These are phyloP conservation scores for Colletotrichum cereale DNA, from an alignment of 2,329 filamentous ascomycete genomes.

Conservation along the genomic window DNA sequence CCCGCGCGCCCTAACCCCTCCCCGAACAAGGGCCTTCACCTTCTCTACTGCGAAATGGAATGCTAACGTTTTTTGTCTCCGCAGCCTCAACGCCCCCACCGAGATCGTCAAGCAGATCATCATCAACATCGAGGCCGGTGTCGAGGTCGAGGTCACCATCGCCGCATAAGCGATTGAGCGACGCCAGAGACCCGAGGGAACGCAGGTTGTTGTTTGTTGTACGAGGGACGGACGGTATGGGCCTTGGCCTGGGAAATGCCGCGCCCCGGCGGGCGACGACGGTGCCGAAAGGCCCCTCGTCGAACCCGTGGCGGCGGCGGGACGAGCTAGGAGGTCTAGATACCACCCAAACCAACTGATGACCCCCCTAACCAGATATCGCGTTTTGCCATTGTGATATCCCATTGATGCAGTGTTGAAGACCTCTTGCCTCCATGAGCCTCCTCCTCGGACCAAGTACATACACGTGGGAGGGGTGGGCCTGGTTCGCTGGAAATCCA, in stretches of 20 bases:
- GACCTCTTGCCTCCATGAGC: background rate
- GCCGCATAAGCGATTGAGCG: conserved; percentile 71
- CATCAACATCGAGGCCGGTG: conserved; percentile 94
- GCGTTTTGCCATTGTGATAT: background rate
- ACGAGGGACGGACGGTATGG: conserved; percentile 29
- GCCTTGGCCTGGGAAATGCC: conserved; percentile 30
- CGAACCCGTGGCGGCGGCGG: conserved; percentile 6
- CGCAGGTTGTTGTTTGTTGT: conserved; percentile 21
- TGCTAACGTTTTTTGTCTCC: conserved; percentile 39
- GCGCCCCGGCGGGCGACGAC: background rate
- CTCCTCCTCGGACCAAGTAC: background rate
- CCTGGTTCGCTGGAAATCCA: background rate
- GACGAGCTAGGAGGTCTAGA: conserved; percentile 39
- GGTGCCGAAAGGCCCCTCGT: conserved; percentile 21
- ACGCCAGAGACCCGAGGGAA: background rate
- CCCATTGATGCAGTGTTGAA: background rate
- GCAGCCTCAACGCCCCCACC: conserved; percentile 91
- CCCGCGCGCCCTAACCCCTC: no score
- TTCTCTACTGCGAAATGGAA: no score
- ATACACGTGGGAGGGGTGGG: no score
- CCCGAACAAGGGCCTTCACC: no score
- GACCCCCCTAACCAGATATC: conserved; percentile 3
- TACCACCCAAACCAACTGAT: conserved; percentile 37
- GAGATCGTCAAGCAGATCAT: conserved; percentile 98
- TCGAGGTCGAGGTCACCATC: conserved; percentile 94